Evolutionary conservation across 1,139 yeast genomes (phyloP).

Genomic region (Schizosaccharomyces versatilis): DNA sequence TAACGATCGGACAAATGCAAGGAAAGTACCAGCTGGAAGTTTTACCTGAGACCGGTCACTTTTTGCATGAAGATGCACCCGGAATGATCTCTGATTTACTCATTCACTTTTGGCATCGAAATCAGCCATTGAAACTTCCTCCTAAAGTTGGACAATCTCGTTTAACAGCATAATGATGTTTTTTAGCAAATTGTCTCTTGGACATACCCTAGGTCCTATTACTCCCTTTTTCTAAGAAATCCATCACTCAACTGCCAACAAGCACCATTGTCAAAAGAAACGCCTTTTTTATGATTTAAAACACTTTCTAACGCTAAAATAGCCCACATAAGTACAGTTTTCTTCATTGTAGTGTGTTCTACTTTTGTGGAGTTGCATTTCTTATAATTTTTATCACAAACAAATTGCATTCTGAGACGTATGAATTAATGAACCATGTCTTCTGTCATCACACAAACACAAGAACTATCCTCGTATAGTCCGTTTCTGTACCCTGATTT

Average conservation of each 20-base stretch:
- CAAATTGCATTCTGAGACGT: not conserved
- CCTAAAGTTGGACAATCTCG: not conserved
- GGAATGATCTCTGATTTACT: slow-evolving; percentile 29
- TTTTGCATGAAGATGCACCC: slow-evolving; percentile 78
- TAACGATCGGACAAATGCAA: slow-evolving; percentile 94
- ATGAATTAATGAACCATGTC: not conserved
- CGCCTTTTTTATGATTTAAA: too few species aligned
- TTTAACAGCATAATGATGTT: too few species aligned
- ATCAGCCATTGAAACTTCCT: not conserved
- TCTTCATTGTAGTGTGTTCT: too few species aligned
- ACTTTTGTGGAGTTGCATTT: too few species aligned
- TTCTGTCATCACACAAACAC: not conserved
- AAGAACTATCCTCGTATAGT: not conserved
- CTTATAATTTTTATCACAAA: not conserved
- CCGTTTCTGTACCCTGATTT: not conserved
- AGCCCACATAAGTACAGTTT: too few species aligned
- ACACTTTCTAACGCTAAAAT: too few species aligned
- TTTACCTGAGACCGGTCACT: slow-evolving; percentile 69
- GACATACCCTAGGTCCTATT: too few species aligned
- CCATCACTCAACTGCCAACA: too few species aligned
- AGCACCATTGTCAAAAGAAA: too few species aligned
- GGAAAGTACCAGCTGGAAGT: slow-evolving; percentile 69
- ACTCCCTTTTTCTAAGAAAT: too few species aligned
- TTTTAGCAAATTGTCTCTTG: too few species aligned
- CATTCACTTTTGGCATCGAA: slow-evolving; percentile 1